Base-by-base conservation (phyloP, 2,329 filamentous ascomycete species). In the Penicillium sp. region DNA sequence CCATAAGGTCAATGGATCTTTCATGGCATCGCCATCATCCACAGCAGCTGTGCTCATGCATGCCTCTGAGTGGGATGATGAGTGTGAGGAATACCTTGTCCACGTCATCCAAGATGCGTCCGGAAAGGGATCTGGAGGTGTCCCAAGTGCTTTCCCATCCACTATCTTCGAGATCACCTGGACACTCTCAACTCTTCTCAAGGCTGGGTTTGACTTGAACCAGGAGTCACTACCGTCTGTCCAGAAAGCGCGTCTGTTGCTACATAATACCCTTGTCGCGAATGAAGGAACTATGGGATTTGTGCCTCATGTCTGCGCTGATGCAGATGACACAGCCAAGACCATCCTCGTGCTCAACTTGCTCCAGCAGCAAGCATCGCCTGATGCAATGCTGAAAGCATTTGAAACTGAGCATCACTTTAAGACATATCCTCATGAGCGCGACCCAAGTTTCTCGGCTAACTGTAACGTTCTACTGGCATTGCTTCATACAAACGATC, bases 21-120 rank as follows among this genome's bases (percentile, higher is more conserved):
- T 78, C 62, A 67, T 77, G 62, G 74, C 62, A 3, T 78, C 75
- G 1, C 77, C 77, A 8, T 74, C 75, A 1, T 73, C 77, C 1
- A 79, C 76, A 1, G 76, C 76, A 0, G 75, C 72, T 25, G 75
- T 74, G 54, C 53, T 77, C 8, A 75, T 76, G 60, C 53, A 72
- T 35, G 53, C 60, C 5, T 60, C 62, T 1, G 21, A 47, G 3
- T 76, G 74, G 74, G 70, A 75, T 58, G 53, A 66, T 7, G 68
- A 73, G 14, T 66, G 70, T 1, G 73, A 76, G 50, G 55, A 25
- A 3, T 76, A 73, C 57, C 63, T 77, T 5, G 62, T 60, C 3
- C 44, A 56, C 23, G 67, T 68, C 1, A 44, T 66, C 8, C 37
- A 43, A 26, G 16, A 35, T 33, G 61, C 61, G 1, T 59, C 49